These are phyloP conservation scores for Podospora tetraspora DNA, from an alignment of 495 filamentous ascomycete species.

Conservation along the genomic window DNA sequence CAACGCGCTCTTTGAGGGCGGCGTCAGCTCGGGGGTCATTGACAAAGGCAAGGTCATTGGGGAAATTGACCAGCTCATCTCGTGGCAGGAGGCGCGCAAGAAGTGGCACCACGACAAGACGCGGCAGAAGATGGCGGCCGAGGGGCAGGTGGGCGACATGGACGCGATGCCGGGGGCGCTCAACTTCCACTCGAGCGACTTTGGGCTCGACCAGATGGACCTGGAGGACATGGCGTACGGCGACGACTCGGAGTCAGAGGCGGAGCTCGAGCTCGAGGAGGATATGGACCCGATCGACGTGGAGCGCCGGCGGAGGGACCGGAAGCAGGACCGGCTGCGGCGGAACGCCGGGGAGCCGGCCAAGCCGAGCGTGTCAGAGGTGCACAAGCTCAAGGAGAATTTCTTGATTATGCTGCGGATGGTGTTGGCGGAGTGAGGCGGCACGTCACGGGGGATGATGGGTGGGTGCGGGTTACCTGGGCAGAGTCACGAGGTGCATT, in stretches of 20 bases:
- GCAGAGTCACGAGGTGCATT: not conserved
- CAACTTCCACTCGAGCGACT: slow-evolving; percentile 70
- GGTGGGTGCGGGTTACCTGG: not conserved
- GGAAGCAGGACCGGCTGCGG: slow-evolving; percentile 71
- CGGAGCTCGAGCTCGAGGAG: slow-evolving; percentile 70
- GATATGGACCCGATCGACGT: slow-evolving; percentile 78
- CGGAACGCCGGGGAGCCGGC: slow-evolving; percentile 81
- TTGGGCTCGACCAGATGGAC: slow-evolving; percentile 84
- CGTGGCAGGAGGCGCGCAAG: slow-evolving; percentile 92
- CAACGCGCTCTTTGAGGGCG: slow-evolving; percentile 83
- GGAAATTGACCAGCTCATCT: slow-evolving; percentile 79
- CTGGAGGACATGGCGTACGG: slow-evolving; percentile 75
- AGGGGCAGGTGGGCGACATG: slow-evolving; percentile 48
- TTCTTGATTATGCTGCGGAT: slow-evolving; percentile 81
- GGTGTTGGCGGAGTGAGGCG: slow-evolving; percentile 62
- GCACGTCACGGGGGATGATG: not conserved
- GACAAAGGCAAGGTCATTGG: slow-evolving; percentile 64
- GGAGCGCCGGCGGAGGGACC: slow-evolving; percentile 69
- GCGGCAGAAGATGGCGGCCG: slow-evolving; percentile 94
- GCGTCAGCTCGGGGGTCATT: slow-evolving; percentile 58
- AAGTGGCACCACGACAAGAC: slow-evolving; percentile 98
- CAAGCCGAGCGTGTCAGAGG: slow-evolving; percentile 76
- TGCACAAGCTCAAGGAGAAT: slow-evolving; percentile 67
- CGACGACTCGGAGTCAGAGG: slow-evolving; percentile 63
- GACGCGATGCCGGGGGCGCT: slow-evolving; percentile 39